Evolutionary conservation across 1,139 yeast species (phyloP), one percentile per base, ranked within the genome.

Genomic region (Meyerozyma smithsonii): DNA sequence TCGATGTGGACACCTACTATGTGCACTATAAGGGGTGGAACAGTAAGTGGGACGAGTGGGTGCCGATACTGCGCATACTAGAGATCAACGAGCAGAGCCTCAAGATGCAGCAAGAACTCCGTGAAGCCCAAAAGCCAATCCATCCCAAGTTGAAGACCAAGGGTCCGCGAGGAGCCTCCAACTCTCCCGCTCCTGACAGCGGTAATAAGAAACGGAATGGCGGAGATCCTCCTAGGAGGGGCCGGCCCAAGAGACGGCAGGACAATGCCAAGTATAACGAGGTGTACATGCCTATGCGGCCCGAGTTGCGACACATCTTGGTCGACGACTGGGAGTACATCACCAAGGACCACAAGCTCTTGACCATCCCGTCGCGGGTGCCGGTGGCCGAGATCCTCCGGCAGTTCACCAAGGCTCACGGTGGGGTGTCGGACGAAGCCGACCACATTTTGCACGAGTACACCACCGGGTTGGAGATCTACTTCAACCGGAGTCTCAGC

Each of bases 1-100:
- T 52, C 26, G 59, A 58, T 21, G 52, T 63, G 39, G 58, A 66
- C 41, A 72, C 81, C 42, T 90, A 79, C 59, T 81, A 70, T 48
- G 78, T 92, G 8, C 98, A 92, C 57, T 92, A 92, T 62, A 86
- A 83, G 53, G 97, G 98, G 2, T 92, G 98, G 98, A 92, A 89
- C 54, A 64, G 82, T 16, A 82, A 90, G 46, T 90, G 97, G 97
- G 97, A 92, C 58, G 98, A 92, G 59, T 92, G 98, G 98, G 95
- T 92, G 1, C 74, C 79, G 1, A 61, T 64, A 8, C 82, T 78
- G 38, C 67, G 97, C 32, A 74, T 90, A 8, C 65, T 87, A 55
- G 83, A 79, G 47, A 71, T 73, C 55, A 85, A 74, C 39, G 84
- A 80, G 34, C 95, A 83, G 48, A 89, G 85, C 55, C 55, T 83